Evolutionary conservation across 108 stramenopile genomes (phyloP).

Genomic region (Cyclostephanos invisitatus): DNA sequence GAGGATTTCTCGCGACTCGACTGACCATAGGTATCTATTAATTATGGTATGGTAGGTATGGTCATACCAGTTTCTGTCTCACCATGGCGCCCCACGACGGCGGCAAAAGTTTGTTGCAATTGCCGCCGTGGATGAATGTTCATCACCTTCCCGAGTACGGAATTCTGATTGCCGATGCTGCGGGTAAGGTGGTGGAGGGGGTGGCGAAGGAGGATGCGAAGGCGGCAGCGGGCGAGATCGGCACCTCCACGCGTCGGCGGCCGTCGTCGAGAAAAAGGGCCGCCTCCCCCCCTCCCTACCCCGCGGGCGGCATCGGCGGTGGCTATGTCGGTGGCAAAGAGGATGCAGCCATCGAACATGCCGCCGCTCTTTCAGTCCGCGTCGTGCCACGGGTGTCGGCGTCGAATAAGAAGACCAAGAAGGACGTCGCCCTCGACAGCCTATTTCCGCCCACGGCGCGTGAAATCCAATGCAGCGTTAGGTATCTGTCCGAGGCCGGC

Average conservation of each 20-base stretch:
- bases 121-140: slow-evolving; percentile 8
- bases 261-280: neutral
- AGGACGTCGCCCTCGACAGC: slow-evolving; percentile 23
- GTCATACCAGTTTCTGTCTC: neutral
- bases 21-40: too few species aligned
- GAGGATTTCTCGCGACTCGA: too few species aligned
- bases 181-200: neutral
- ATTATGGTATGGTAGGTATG: too few species aligned
- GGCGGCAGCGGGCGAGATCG: neutral
- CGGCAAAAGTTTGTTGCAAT: neutral
- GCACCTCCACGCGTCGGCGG: neutral
- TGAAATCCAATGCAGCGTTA: slow-evolving; percentile 12
- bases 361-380: neutral
- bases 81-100: neutral
- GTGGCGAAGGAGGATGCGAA: neutral
- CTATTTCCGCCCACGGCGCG: slow-evolving; percentile 14
- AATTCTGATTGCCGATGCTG: neutral
- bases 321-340: neutral
- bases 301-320: neutral
- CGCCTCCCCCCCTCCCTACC: neutral
- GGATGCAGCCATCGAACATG: neutral
- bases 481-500: slow-evolving; percentile 23
- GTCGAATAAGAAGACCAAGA: slow-evolving; percentile 15
- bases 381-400: slow-evolving; percentile 5
- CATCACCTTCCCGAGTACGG: slow-evolving; percentile 11